phyloP scores from a whole-genome alignment of 192 early-diverging fungal genomes.

The Borealophlyctis nickersoniae region DNA sequence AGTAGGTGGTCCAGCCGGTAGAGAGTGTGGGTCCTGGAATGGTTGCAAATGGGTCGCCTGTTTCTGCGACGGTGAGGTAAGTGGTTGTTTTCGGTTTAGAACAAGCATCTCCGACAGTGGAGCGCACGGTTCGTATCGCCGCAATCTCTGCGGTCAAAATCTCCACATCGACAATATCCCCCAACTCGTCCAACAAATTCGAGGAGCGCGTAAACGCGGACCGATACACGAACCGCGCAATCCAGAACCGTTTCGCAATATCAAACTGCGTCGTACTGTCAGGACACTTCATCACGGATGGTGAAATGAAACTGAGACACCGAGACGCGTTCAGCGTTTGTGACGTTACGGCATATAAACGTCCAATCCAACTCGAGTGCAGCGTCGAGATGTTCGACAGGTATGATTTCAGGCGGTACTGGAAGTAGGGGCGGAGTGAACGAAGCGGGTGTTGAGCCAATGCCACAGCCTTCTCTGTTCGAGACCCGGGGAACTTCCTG shows the following conservation, averaged over 20 bases:
- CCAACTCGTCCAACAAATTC: background rate
- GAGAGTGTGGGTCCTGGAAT: background rate
- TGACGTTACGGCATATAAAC: background rate
- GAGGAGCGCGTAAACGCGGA: background rate
- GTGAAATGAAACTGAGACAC: too few relatives aligned
- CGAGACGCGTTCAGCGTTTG: too few relatives aligned
- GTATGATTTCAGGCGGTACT: background rate
- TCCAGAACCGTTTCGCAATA: slow-evolving; percentile 16
- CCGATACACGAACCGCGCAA: background rate
- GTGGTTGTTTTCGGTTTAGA: background rate
- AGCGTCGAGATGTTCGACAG: background rate
- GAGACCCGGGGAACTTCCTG: too few relatives aligned
- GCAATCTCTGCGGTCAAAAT: slow-evolving; percentile 2
- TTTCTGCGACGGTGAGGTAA: background rate
- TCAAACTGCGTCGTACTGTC: background rate
- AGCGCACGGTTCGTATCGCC: background rate
- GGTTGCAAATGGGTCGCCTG: background rate
- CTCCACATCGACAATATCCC: background rate
- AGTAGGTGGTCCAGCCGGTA: background rate
- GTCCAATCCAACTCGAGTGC: background rate
- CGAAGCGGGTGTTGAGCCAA: background rate
- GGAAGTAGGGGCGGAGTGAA: background rate
- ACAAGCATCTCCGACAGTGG: background rate
- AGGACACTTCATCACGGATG: background rate
- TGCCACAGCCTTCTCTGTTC: too few relatives aligned